Conservation (phyloP, 176 grass and related monocot genomes). For the Aegilops speltoides region DNA sequence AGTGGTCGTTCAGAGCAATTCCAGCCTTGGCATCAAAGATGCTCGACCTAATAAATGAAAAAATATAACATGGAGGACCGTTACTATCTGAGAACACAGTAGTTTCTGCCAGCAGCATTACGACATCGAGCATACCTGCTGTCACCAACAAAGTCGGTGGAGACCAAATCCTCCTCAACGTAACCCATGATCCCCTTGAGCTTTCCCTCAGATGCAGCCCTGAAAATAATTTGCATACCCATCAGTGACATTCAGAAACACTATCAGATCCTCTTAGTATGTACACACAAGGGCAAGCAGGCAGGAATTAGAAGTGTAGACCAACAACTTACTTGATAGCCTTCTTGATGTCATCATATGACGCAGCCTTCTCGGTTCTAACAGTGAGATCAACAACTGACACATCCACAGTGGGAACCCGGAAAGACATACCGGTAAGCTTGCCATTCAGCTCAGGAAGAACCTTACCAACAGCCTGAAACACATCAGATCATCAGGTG, state of each 20-base stretch:
- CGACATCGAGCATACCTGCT: slow-evolving; percentile 41
- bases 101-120: not conserved
- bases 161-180: slow-evolving; percentile 82
- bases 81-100: not conserved
- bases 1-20: slow-evolving; percentile 72
- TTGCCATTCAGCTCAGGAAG: slow-evolving; percentile 77
- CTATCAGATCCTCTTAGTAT: not conserved
- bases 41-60: slow-evolving; percentile 58
- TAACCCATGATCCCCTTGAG: slow-evolving; percentile 88
- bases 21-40: slow-evolving; percentile 92
- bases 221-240: slow-evolving; percentile 15
- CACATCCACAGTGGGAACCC: slow-evolving; percentile 70
- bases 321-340: slow-evolving; percentile 77
- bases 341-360: slow-evolving; percentile 62
- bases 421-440: slow-evolving; percentile 75
- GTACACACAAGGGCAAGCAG: too few relatives aligned
- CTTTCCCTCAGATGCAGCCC: slow-evolving; percentile 70
- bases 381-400: slow-evolving; percentile 85
- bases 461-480: slow-evolving; percentile 79
- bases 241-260: not conserved
- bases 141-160: slow-evolving; percentile 71
- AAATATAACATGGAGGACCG: not conserved
- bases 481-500: not conserved
- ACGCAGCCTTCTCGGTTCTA: slow-evolving; percentile 52
- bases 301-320: not conserved